Conservation (phyloP, 1,284 basidiomycete species). For the Lignosus rhinocerotis region DNA sequence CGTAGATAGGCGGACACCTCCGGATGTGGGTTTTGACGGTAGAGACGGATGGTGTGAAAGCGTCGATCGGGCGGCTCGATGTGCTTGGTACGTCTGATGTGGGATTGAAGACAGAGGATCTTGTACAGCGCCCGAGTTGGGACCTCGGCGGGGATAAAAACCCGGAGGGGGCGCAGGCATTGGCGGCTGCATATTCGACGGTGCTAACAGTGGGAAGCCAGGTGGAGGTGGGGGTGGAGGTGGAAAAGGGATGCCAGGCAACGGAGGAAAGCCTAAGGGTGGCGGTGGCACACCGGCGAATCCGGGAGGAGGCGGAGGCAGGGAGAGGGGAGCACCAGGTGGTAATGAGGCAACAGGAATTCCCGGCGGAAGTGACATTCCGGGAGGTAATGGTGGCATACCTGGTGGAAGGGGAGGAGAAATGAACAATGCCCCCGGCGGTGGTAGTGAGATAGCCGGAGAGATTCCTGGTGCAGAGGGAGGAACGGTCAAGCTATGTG, state of each 20-base stretch:
- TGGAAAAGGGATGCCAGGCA: conserved; percentile 22
- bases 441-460: conserved; percentile 22
- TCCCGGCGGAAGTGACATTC: conserved; percentile 9
- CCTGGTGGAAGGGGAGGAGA: conserved; percentile 6
- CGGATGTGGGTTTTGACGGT: conserved; percentile 22
- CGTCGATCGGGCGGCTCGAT: conserved; percentile 42
- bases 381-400: background rate
- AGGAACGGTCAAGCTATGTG: conserved; percentile 9
- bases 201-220: conserved; percentile 30
- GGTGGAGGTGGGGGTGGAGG: conserved; percentile 27
- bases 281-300: conserved; percentile 28
- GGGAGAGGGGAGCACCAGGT: conserved; percentile 16
- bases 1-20: conserved; percentile 23
- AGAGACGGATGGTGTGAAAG: conserved; percentile 28
- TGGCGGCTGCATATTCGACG: conserved; percentile 17
- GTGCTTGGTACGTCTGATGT: conserved; percentile 67
- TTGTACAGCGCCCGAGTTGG: conserved; percentile 53
- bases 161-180: conserved; percentile 54
- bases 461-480: conserved; percentile 34
- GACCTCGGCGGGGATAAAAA: conserved; percentile 55
- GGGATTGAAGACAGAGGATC: conserved; percentile 64
- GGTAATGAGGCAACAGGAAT: conserved; percentile 18
- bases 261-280: conserved; percentile 31
- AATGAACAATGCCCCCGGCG: background rate
- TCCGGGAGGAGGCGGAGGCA: conserved; percentile 32